These are phyloP conservation scores for Nigrospora sphaerica DNA, from an alignment of 2,329 filamentous ascomycete species.

Conservation along the genomic window DNA sequence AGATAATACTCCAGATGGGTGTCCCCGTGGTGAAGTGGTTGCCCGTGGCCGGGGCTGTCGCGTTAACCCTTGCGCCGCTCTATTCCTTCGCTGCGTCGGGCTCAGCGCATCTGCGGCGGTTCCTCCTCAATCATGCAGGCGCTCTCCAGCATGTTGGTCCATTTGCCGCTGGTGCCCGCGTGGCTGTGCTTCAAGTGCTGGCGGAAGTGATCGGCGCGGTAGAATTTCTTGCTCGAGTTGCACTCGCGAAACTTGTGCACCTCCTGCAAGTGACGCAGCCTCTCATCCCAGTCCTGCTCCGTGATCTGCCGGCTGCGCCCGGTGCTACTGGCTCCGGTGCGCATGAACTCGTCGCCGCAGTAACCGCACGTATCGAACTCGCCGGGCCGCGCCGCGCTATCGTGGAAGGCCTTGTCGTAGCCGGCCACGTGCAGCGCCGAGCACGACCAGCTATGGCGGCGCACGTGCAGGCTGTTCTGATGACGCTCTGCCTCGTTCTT, in stretches of 20 bases:
- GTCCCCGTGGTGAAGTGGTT: no score
- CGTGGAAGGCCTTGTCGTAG: slow-evolving; percentile 79
- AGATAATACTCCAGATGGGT: no score
- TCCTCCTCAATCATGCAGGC: slow-evolving; percentile 93
- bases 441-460: slow-evolving; percentile 94
- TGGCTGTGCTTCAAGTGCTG: slow-evolving; percentile 98
- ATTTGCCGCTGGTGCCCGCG: slow-evolving; percentile 91
- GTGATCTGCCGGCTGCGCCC: slow-evolving; percentile 45
- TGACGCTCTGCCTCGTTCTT: slow-evolving; percentile 97
- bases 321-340: slow-evolving; percentile 31
- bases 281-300: slow-evolving; percentile 80
- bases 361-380: slow-evolving; percentile 83
- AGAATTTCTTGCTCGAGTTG: slow-evolving; percentile 98
- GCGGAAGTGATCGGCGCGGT: slow-evolving; percentile 92
- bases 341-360: slow-evolving; percentile 82
- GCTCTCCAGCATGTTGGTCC: slow-evolving; percentile 97
- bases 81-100: background rate
- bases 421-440: slow-evolving; percentile 62
- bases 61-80: background rate
- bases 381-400: slow-evolving; percentile 60
- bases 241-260: slow-evolving; percentile 97
- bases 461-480: slow-evolving; percentile 88
- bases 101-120: slow-evolving; percentile 41
- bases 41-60: no score
- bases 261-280: slow-evolving; percentile 80